These are phyloP conservation scores for Pyrenula aspistea DNA, from an alignment of 495 filamentous ascomycete genomes.

Conservation along the genomic window DNA sequence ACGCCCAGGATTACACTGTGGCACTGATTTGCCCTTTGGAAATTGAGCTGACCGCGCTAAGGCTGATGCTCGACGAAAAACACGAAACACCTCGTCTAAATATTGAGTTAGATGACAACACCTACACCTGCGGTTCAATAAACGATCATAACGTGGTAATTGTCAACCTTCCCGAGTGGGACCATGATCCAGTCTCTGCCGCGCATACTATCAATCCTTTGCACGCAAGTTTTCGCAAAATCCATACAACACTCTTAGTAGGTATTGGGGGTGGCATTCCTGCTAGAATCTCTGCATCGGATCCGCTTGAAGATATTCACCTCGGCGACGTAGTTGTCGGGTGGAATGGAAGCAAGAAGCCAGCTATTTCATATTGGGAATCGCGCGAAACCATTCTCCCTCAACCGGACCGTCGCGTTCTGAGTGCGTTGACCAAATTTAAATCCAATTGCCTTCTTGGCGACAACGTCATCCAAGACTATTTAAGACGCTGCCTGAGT, in stretches of 20 bases:
- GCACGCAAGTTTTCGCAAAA: background rate
- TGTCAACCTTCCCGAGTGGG: conserved; percentile 6
- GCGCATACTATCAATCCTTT: background rate
- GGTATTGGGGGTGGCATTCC: conserved; percentile 31
- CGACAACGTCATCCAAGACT: conserved; percentile 5
- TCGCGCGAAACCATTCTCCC: background rate
- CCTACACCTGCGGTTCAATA: conserved; percentile 20
- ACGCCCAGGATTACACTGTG: conserved; percentile 16
- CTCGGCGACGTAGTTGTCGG: conserved; percentile 31
- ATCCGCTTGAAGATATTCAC: conserved; percentile 16
- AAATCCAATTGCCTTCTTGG: background rate
- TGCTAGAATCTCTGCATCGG: conserved; percentile 5
- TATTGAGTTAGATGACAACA: conserved; percentile 14
- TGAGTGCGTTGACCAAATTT: background rate
- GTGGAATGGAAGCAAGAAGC: background rate
- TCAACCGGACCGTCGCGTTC: background rate
- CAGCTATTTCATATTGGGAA: background rate
- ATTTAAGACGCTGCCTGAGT: conserved; percentile 4
- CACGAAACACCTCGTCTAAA: conserved; percentile 10
- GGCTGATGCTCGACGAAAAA: conserved; percentile 17
- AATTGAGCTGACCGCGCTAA: conserved; percentile 22
- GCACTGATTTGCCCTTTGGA: conserved; percentile 23
- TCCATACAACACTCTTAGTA: conserved; percentile 30
- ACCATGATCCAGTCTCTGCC: background rate
- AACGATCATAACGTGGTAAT: conserved; percentile 25